These are phyloP conservation scores for Phaseolus coccineus DNA, from an alignment of 331 rosid genomes.

Conservation along the genomic window DNA sequence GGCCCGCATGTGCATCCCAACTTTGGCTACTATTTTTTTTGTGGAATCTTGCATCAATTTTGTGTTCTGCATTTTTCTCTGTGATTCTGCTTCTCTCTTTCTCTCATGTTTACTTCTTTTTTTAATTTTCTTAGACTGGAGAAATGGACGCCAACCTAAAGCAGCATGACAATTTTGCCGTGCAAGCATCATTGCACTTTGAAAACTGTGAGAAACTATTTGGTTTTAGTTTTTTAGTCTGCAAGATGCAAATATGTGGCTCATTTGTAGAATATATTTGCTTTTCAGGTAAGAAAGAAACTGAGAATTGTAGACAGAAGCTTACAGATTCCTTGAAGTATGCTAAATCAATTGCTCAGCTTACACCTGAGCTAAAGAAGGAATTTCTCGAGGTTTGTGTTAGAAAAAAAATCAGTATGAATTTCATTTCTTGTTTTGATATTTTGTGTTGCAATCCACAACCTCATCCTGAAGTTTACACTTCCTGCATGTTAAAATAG, in stretches of 20 bases:
- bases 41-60: conserved; percentile 11
- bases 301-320: conserved; percentile 58
- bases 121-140: conserved; percentile 64
- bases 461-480: not conserved
- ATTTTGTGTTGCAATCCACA: conserved; percentile 11
- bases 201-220: conserved; percentile 66
- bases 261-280: conserved; percentile 30
- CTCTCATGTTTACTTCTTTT: conserved; percentile 11
- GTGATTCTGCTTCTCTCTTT: not conserved
- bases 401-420: conserved; percentile 13
- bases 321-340: conserved; percentile 62
- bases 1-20: not conserved
- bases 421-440: conserved; percentile 20
- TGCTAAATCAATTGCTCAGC: conserved; percentile 78
- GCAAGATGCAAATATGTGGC: conserved; percentile 1
- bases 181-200: conserved; percentile 67
- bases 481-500: conserved; percentile 17
- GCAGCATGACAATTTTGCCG: conserved; percentile 73
- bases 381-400: conserved; percentile 84
- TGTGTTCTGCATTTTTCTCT: not conserved
- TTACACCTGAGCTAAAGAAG: conserved; percentile 78
- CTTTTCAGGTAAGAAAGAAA: conserved; percentile 73
- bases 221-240: conserved; percentile 19
- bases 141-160: conserved; percentile 75
- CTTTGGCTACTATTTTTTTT: not conserved